Evolutionary conservation across 2,329 filamentous ascomycete species (phyloP), one percentile per base, ranked within the genome.

Genomic region (Penicillium corylophilum): DNA sequence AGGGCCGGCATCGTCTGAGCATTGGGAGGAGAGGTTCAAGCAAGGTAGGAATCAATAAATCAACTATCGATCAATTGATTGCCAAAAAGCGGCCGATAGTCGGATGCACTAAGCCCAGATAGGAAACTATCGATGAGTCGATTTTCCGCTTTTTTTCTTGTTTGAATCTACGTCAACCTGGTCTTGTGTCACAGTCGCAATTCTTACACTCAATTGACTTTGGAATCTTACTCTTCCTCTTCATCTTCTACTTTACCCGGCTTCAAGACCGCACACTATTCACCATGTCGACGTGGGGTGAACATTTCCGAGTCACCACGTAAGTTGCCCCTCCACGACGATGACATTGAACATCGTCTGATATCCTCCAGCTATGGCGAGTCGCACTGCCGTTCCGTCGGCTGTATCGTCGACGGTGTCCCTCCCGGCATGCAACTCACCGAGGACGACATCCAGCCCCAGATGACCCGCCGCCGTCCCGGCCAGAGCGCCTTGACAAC

Each of bases 351-450:
- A 29, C 46, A 16, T 10, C 33, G 24, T 45, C 36, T 50, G 41
- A 51, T 68, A 67, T 65, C 46, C 65, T 43, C 18, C 28, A 70
- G 84, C 68, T 89, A 89, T 77, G 88, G 88, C 71, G 88, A 92
- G 74, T 95, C 89, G 51, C 93, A 96, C 77, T 95, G 93, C 78
- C 87, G 86, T 66, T 93, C 88, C 28, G 91, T 97, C 66, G 92
- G 91, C 68, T 95, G 90, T 78, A 96, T 97, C 66, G 87, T 97
- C 74, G 93, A 97, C 71, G 91, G 91, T 64, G 89, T 85, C 68
- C 94, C 93, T 31, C 92, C 94, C 13, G 89, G 90, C 65, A 87
- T 97, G 80, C 78, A 86, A 65, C 84, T 97, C 71, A 88, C 84
- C 56, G 92, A 96, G 74, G 80, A 78, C 48, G 90, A 95, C 68